Evolutionary conservation across 2,329 filamentous ascomycete genomes (phyloP).

Genomic region (Claviceps pazoutovae): DNA sequence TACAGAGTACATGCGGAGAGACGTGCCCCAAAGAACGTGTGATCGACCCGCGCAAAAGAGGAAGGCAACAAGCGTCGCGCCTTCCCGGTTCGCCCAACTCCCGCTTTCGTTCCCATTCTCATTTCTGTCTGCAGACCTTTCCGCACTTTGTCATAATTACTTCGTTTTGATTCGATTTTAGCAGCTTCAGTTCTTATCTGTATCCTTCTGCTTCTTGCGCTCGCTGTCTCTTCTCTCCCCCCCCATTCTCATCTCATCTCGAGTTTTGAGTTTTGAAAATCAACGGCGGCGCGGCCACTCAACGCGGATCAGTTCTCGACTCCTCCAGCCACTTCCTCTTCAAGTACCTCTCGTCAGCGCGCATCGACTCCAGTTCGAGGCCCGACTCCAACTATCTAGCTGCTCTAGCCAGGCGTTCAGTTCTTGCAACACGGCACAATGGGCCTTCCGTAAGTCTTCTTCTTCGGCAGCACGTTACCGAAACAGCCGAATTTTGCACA

Average conservation of each 20-base stretch:
- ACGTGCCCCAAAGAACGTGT: not conserved
- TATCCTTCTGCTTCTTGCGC: not conserved
- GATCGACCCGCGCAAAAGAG: not conserved
- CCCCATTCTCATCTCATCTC: too few species aligned
- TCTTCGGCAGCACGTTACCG: not conserved
- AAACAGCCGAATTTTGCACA: not conserved
- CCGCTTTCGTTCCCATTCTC: not conserved
- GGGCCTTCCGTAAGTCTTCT: constrained; percentile 33
- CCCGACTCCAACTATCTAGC: not conserved
- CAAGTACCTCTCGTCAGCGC: not conserved
- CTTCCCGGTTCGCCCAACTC: not conserved
- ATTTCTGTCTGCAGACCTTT: not conserved
- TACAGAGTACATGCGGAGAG: not conserved
- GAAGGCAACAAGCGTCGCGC: not conserved
- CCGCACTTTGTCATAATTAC: too few species aligned
- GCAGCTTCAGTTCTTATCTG: not conserved
- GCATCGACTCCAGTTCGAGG: not conserved
- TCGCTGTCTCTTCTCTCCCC: not conserved
- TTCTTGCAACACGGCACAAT: constrained; percentile 15
- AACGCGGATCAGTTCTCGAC: not conserved
- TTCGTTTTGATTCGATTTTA: too few species aligned
- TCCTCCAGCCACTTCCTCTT: too few species aligned
- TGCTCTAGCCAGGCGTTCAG: not conserved
- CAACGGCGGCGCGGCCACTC: not conserved
- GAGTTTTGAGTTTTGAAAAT: too few species aligned